phyloP scores from a whole-genome alignment of 2,329 filamentous ascomycete genomes.

The Pseudogymnoascus sp. region DNA sequence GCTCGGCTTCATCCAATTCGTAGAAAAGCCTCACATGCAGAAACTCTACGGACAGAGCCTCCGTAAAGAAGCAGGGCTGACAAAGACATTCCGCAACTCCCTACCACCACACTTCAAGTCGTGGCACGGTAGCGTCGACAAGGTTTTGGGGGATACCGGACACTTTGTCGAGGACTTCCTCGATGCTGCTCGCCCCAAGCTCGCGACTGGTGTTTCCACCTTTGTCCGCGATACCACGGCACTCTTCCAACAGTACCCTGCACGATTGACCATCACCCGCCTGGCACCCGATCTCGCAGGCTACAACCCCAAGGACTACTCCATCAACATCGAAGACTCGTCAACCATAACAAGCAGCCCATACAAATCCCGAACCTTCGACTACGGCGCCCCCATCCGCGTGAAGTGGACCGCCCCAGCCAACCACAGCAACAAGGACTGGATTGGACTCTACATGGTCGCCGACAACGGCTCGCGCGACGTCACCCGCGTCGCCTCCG shows the following conservation, averaged over 20 bases:
- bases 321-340: constrained; percentile 62
- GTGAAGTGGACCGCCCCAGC: constrained; percentile 85
- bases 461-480: constrained; percentile 86
- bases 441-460: constrained; percentile 94
- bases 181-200: constrained; percentile 74
- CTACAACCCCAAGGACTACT: constrained; percentile 72
- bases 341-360: constrained; percentile 38
- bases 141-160: constrained; percentile 74
- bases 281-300: constrained; percentile 74
- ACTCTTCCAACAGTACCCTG: constrained; percentile 82
- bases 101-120: constrained; percentile 75
- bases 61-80: constrained; percentile 79
- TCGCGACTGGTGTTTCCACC: constrained; percentile 76
- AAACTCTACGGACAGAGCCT: constrained; percentile 86
- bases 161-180: constrained; percentile 89
- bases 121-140: constrained; percentile 80
- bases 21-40: constrained; percentile 96
- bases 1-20: constrained; percentile 79
- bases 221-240: constrained; percentile 83
- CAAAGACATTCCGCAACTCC: constrained; percentile 81
- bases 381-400: constrained; percentile 84
- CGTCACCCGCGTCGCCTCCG: constrained; percentile 71
- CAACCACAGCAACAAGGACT: constrained; percentile 84
- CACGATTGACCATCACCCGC: constrained; percentile 73
- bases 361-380: constrained; percentile 63